Base-by-base conservation (phyloP, 306 rosid genomes). In the Quercus glauca region DNA sequence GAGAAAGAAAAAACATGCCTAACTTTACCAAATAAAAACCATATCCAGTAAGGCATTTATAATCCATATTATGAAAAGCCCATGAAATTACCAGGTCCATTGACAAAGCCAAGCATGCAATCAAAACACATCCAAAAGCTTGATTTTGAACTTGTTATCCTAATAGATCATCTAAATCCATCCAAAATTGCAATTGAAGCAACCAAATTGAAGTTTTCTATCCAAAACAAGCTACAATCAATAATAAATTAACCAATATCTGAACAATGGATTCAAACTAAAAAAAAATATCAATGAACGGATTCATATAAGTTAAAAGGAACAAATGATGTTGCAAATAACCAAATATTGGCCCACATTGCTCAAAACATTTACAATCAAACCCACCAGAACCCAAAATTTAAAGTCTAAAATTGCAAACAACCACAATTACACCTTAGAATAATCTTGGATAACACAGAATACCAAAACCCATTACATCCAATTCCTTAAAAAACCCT, bases 311-410 rank as follows among this genome's bases (percentile, higher is more conserved):
- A 72, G 77, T n/a, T 18, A 75, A 65, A 41, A 56, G 28, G 63
- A 57, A 29, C n/a, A 71, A 78, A 25, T 3, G 17, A 77, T 26
- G 33, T 45, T 15, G 33, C 4, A 19, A 72, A 53, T 31, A 41
- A 19, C 20, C 60, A 88, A 85, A 1, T 1, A 87, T 79, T 75
- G 82, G 80, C 78, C 77, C 41, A 76, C 87, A 90, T 76, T 79
- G 84, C 74, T 73, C 41, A 56, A 76, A 41, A 19, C 21, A 35
- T 5, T 79, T 76, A 13, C 53, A 26, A 60, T 23, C 3, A 25
- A 79, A 53, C 74, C 12, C 49, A 20, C 68, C 59, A 35, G 8
- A 21, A 31, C 25, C 56, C 23, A n/a, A 4, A 64, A 68, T 26
- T 26, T 28, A 28, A 3, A 17, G 13, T 58, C 52, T 26, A 19